Evolutionary conservation across 2,329 filamentous ascomycete genomes (phyloP), one percentile per base, ranked within the genome.

Genomic region (Sporothrix brunneoviolacea): DNA sequence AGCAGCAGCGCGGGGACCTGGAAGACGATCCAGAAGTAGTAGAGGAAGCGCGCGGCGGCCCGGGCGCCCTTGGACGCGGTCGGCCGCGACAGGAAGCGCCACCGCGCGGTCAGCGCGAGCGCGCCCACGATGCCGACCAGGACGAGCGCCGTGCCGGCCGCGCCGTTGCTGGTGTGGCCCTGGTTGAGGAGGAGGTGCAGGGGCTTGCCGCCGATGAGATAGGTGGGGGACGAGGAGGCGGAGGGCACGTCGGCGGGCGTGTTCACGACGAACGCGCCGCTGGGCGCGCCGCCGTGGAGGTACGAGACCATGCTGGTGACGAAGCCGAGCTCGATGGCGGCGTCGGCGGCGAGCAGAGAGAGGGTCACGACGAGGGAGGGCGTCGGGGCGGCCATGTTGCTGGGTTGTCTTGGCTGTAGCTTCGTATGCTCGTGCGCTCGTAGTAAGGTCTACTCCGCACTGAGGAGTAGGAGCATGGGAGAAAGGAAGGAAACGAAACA

Each of bases 131-230:
- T 45, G 4, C 62, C 64, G 43, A 68, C 59, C 2, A 68, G 49
- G 2, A 69, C 56, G 27, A 70, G 57, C 1, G 63, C 66, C 2
- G 65, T 68, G 5, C 65, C 67, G 8, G 64, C 65, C 2, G 72
- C 71, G 24, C 64, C 66, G 35, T 72, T 69, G 47, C 64, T 65
- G 22, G 70, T 69, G 52, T 73, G 63, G 13, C 70, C 69, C 39
- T 70, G 67, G 53, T 70, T 59, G 38, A 67, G 61, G 51, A 74
- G 57, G 13, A 69, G 51, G 36, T 62, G 33, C 4, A 52, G 47
- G 1, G 69, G 68, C 3, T 59, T 50, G 39, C 65, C 65, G 9
- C 56, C 46, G 10, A 71, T 54, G 3, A 48, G 43, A 48, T 64
- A 59, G 19, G 56, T 58, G 1, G 55, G 46, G 24, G 56, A 12